phyloP scores from a whole-genome alignment of 345 rosid species.

The Syzygium grande region DNA sequence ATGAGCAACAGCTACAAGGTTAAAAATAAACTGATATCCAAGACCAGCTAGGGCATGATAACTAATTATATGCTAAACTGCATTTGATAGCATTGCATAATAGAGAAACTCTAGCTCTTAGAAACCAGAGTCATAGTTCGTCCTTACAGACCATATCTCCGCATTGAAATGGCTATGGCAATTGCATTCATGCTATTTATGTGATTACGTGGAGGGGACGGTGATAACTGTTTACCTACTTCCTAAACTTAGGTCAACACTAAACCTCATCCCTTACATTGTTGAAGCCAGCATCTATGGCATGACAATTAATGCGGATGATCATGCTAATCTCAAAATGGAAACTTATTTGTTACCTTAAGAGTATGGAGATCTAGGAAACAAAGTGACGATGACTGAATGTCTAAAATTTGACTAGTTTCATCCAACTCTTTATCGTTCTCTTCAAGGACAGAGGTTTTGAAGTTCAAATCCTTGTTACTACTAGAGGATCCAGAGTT shows the following conservation, averaged over 20 bases:
- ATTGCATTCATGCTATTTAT: background rate
- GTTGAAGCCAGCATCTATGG: background rate
- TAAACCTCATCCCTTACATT: background rate
- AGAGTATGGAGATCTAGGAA: slow-evolving; percentile 72
- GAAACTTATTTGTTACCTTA: slow-evolving; percentile 34
- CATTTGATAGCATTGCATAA: background rate
- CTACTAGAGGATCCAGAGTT: slow-evolving; percentile 9
- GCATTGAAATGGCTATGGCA: background rate
- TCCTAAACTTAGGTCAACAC: background rate
- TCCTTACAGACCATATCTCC: background rate
- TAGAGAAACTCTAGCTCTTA: background rate
- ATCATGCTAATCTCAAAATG: background rate
- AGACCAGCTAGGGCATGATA: background rate
- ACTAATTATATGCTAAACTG: background rate
- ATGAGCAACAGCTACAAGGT: background rate
- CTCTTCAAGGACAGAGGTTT: slow-evolving; percentile 20
- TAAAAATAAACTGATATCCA: background rate
- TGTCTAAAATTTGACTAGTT: slow-evolving; percentile 28
- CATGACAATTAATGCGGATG: background rate
- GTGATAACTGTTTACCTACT: background rate
- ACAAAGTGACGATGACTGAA: slow-evolving; percentile 72
- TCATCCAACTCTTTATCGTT: slow-evolving; percentile 27
- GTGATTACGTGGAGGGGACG: background rate
- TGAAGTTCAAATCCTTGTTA: slow-evolving; percentile 13
- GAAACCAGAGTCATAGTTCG: background rate